These are phyloP conservation scores for Populus tomentosa DNA, from an alignment of 441 rosid genomes.

Conservation along the genomic window DNA sequence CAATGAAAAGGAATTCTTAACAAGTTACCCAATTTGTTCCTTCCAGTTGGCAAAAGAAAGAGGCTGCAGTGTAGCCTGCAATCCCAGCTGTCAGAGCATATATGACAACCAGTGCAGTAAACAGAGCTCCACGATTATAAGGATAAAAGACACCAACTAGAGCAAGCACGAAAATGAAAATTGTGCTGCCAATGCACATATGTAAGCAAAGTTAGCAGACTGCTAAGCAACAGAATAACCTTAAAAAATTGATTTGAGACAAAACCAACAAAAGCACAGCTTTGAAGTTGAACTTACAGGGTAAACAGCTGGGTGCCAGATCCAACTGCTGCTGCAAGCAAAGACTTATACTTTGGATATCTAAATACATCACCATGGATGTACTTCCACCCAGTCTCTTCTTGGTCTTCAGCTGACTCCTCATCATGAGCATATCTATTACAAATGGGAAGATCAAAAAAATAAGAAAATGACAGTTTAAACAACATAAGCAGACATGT, in stretches of 20 bases:
- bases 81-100: slow-evolving; percentile 64
- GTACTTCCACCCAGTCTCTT: slow-evolving; percentile 91
- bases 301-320: slow-evolving; percentile 70
- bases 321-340: slow-evolving; percentile 74
- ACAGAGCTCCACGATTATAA: too few species aligned
- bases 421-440: slow-evolving; percentile 81
- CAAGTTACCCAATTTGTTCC: slow-evolving; percentile 66
- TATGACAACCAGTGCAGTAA: too few species aligned
- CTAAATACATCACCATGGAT: slow-evolving; percentile 86
- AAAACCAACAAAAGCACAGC: not conserved
- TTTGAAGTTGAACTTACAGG: slow-evolving; percentile 41
- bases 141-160: too few species aligned
- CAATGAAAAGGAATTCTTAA: not conserved
- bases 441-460: not conserved
- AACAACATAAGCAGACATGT: not conserved
- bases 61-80: slow-evolving; percentile 67
- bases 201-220: not conserved
- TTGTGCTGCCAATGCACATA: slow-evolving; percentile 36
- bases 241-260: not conserved
- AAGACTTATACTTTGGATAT: slow-evolving; percentile 64
- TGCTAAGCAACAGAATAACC: not conserved
- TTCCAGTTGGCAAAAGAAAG: slow-evolving; percentile 82
- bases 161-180: too few species aligned
- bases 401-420: slow-evolving; percentile 84
- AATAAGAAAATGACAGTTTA: not conserved